A percentile compares a stretch with the other conserved stretches of the same genome.
Evolutionary conservation across 257 asterid species (phyloP).

Genomic region (Nicotiana otophora): DNA sequence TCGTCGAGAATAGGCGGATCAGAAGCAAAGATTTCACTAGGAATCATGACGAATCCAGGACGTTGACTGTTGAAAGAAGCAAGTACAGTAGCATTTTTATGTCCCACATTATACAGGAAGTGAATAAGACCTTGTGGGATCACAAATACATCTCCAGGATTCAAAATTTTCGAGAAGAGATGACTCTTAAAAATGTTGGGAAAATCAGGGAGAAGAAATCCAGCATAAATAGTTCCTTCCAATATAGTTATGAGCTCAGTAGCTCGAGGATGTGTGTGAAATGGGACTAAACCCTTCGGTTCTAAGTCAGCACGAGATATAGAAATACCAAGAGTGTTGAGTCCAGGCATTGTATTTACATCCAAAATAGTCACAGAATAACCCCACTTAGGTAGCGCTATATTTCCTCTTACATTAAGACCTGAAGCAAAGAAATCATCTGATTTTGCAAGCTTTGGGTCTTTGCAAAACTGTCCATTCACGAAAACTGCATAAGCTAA

Average conservation of each 20-base stretch:
- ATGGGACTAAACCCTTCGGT: neutral
- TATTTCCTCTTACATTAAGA: neutral
- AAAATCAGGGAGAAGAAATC: neutral
- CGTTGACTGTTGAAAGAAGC: conserved; percentile 6
- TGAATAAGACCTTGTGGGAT: neutral
- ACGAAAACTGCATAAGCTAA: neutral
- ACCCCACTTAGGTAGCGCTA: neutral
- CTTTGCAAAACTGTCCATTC: conserved; percentile 1
- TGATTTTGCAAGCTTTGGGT: conserved; percentile 3
- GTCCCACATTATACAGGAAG: neutral
- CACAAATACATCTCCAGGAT: neutral
- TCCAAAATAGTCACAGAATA: neutral
- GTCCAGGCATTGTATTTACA: neutral
- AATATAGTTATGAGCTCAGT: neutral
- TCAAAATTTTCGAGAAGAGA: neutral
- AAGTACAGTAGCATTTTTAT: neutral
- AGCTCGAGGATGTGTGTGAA: conserved; percentile 7
- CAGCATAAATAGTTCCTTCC: neutral
- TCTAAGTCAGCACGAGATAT: neutral
- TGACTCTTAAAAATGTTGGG: neutral
- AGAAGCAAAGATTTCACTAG: neutral
- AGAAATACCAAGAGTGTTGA: conserved; percentile 4
- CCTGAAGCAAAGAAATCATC: neutral
- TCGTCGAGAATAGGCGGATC: neutral
- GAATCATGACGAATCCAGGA: neutral